These are phyloP conservation scores for Bothriochloa decipiens DNA, from an alignment of 176 grass and related monocot species.

Conservation along the genomic window DNA sequence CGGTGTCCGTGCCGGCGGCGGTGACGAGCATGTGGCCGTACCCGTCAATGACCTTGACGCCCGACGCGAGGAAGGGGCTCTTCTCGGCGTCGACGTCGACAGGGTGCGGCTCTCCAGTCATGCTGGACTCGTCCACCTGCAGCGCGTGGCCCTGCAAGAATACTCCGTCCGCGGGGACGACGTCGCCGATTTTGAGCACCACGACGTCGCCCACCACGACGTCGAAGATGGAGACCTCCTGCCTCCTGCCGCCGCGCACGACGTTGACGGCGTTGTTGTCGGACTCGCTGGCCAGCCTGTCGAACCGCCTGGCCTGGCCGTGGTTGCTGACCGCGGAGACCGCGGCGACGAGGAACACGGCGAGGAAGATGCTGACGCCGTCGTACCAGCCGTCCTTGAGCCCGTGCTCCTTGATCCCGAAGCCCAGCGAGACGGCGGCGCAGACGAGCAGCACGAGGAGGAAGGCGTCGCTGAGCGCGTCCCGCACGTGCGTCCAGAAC, in stretches of 20 bases:
- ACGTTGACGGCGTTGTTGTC: slow-evolving; percentile 53
- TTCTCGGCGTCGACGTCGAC: slow-evolving; percentile 45
- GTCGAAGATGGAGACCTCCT: slow-evolving; percentile 60
- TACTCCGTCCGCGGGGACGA: slow-evolving; percentile 65
- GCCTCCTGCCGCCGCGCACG: slow-evolving; percentile 43
- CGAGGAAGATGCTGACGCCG: slow-evolving; percentile 75
- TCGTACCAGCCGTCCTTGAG: slow-evolving; percentile 78
- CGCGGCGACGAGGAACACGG: slow-evolving; percentile 59
- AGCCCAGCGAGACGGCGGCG: slow-evolving; percentile 64
- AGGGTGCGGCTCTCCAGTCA: slow-evolving; percentile 80
- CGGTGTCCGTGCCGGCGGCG: slow-evolving; percentile 65
- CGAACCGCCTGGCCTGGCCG: slow-evolving; percentile 59
- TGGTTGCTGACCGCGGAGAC: slow-evolving; percentile 75
- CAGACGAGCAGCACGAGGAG: slow-evolving; percentile 63
- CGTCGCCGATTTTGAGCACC: slow-evolving; percentile 68
- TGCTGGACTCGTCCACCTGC: slow-evolving; percentile 89
- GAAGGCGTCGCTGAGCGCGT: slow-evolving; percentile 66
- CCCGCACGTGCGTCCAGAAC: slow-evolving; percentile 57
- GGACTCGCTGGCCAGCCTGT: slow-evolving; percentile 44
- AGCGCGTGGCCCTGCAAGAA: slow-evolving; percentile 56
- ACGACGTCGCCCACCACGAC: slow-evolving; percentile 72
- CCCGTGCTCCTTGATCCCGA: slow-evolving; percentile 75
- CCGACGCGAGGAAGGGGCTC: slow-evolving; percentile 66
- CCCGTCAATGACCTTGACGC: slow-evolving; percentile 79
- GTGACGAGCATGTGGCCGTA: slow-evolving; percentile 75